Conservation (phyloP, 495 filamentous ascomycete species). For the Letharia columbiana region DNA sequence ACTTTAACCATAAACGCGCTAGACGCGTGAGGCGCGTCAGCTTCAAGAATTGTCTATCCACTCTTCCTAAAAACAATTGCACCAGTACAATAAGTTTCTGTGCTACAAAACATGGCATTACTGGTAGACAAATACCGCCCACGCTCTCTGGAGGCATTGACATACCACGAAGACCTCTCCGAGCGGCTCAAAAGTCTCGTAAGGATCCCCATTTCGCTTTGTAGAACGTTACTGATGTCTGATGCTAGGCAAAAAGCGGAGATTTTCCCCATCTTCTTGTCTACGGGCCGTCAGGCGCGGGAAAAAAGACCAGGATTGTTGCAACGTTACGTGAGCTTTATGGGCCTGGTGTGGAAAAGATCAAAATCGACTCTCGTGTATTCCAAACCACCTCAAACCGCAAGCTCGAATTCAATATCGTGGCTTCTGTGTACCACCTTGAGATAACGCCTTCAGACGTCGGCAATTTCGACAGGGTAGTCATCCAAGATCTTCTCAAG, state of each 20-base stretch:
- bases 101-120: constrained; percentile 48
- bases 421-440: constrained; percentile 89
- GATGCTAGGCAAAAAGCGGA: constrained; percentile 76
- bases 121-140: constrained; percentile 94
- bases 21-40: constrained; percentile 1
- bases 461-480: constrained; percentile 91
- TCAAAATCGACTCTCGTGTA: constrained; percentile 91
- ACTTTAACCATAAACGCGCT: not conserved
- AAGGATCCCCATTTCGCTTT: constrained; percentile 31
- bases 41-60: not conserved
- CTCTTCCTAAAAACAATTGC: not conserved
- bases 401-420: constrained; percentile 98
- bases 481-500: constrained; percentile 90
- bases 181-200: constrained; percentile 80
- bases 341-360: constrained; percentile 88
- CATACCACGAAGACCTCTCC: constrained; percentile 84
- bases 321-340: constrained; percentile 88
- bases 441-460: constrained; percentile 98
- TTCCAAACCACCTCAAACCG: constrained; percentile 94
- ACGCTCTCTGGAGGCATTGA: constrained; percentile 74
- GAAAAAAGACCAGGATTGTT: constrained; percentile 95
- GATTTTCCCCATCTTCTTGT: constrained; percentile 96
- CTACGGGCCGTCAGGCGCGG: constrained; percentile 91
- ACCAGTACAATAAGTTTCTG: not conserved
- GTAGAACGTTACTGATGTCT: constrained; percentile 8